These are phyloP conservation scores for Dysphania ambrosioides DNA, from an alignment of 148 eudicot genomes.

Conservation along the genomic window DNA sequence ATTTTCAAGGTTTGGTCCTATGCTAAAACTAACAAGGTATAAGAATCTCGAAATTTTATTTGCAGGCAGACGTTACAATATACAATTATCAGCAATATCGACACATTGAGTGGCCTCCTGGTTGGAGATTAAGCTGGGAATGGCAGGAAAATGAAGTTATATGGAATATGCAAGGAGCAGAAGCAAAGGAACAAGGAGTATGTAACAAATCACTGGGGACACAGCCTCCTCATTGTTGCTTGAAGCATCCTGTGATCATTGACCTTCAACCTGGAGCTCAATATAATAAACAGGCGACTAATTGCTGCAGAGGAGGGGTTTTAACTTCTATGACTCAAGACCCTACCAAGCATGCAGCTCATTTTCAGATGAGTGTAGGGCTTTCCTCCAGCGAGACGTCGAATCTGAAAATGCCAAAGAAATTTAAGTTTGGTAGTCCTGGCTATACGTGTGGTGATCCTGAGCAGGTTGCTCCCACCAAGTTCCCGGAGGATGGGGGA, in stretches of 20 bases:
- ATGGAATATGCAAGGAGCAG: constrained; percentile 64
- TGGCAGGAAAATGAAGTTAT: constrained; percentile 64
- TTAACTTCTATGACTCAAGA: constrained; percentile 59
- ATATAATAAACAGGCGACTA: constrained; percentile 45
- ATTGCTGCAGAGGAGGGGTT: constrained; percentile 73
- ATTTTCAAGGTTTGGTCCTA: background rate
- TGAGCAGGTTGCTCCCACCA: constrained; percentile 45
- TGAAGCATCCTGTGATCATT: constrained; percentile 55
- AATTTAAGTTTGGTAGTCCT: constrained; percentile 51
- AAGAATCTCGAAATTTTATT: background rate
- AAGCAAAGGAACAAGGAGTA: constrained; percentile 72
- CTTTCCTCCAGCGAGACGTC: background rate
- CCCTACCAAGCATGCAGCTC: constrained; percentile 32
- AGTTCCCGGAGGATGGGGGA: constrained; percentile 55
- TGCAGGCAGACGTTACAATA: constrained; percentile 53
- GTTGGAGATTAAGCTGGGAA: constrained; percentile 74
- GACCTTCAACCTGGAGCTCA: constrained; percentile 61
- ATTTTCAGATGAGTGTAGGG: constrained; percentile 62
- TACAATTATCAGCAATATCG: constrained; percentile 66
- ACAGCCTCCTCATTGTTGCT: constrained; percentile 64
- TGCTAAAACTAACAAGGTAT: background rate
- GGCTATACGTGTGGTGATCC: constrained; percentile 73
- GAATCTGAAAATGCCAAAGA: constrained; percentile 24
- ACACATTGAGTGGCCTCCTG: constrained; percentile 64
- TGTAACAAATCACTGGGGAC: constrained; percentile 46